Evolutionary conservation across 2,329 filamentous ascomycete genomes (phyloP).

Genomic region (Aureobasidium sp.): DNA sequence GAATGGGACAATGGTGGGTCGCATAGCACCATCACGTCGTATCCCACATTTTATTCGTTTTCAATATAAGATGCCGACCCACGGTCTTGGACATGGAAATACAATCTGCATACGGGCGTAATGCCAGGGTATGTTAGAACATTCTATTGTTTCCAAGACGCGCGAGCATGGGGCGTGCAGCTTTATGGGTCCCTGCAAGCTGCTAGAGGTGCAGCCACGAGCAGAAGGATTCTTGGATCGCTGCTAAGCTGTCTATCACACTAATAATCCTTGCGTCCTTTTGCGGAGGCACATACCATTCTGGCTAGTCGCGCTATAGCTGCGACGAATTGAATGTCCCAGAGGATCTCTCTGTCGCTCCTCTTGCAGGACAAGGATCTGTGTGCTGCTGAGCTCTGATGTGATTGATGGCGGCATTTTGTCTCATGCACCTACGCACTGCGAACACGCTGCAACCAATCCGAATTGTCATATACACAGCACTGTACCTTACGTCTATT

Average conservation of each 20-base stretch:
- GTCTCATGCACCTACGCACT: neutral
- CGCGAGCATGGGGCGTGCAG: neutral
- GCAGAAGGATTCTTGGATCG: neutral
- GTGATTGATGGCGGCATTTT: neutral
- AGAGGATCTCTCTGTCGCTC: neutral
- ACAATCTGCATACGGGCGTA: conserved; percentile 7
- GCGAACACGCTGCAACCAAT: neutral
- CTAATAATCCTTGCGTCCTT: neutral
- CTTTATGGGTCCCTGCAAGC: neutral
- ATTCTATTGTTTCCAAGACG: conserved; percentile 1
- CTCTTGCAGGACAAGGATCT: neutral
- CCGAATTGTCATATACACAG: neutral
- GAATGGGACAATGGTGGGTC: conserved; percentile 1
- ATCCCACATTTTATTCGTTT: conserved; percentile 5
- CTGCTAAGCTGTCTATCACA: neutral
- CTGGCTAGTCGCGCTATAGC: neutral
- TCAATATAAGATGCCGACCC: conserved; percentile 16
- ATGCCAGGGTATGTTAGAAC: neutral
- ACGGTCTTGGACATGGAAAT: conserved; percentile 6
- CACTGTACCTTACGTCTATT: conserved; percentile 1
- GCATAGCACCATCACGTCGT: neutral
- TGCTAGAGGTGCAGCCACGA: neutral
- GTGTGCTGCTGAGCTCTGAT: neutral
- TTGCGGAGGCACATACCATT: neutral
- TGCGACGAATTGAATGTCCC: neutral